These are phyloP conservation scores for Termitomyces sp. DNA, from an alignment of 768 basidiomycete species.

Conservation along the genomic window DNA sequence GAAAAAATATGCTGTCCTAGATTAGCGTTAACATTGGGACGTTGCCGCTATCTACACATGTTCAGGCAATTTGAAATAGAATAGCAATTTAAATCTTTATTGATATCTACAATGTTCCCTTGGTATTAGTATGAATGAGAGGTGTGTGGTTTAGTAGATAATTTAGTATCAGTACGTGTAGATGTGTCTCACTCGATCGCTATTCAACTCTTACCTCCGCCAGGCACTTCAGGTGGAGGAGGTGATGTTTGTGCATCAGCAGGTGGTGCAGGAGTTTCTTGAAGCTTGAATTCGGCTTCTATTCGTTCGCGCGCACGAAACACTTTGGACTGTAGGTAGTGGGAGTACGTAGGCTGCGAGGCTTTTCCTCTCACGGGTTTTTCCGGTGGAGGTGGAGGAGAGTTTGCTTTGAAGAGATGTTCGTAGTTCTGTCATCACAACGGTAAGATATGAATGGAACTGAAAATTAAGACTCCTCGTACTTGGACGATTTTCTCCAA, in stretches of 20 bases:
- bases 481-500: constrained; percentile 74
- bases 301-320: constrained; percentile 90
- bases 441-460: not conserved
- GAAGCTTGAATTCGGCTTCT: constrained; percentile 67
- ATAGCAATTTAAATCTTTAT: not conserved
- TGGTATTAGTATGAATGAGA: constrained; percentile 9
- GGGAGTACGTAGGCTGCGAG: constrained; percentile 55
- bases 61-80: not conserved
- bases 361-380: constrained; percentile 41
- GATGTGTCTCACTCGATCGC: not conserved
- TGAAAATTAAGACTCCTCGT: constrained; percentile 15
- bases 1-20: constrained; percentile 86
- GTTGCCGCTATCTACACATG: not conserved
- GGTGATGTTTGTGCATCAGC: constrained; percentile 13
- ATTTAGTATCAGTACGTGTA: constrained; percentile 9
- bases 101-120: constrained; percentile 2
- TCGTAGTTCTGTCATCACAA: constrained; percentile 73
- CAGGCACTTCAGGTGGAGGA: constrained; percentile 14
- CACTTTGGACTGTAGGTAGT: constrained; percentile 98
- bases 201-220: constrained; percentile 9
- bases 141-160: constrained; percentile 13
- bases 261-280: constrained; percentile 9
- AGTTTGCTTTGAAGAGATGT: constrained; percentile 87
- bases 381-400: constrained; percentile 55
- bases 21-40: constrained; percentile 29